A percentile compares a stretch with the other conserved stretches of the same genome.
phyloP scores from a whole-genome alignment of 129 eudicot genomes.

The Lonicera japonica region DNA sequence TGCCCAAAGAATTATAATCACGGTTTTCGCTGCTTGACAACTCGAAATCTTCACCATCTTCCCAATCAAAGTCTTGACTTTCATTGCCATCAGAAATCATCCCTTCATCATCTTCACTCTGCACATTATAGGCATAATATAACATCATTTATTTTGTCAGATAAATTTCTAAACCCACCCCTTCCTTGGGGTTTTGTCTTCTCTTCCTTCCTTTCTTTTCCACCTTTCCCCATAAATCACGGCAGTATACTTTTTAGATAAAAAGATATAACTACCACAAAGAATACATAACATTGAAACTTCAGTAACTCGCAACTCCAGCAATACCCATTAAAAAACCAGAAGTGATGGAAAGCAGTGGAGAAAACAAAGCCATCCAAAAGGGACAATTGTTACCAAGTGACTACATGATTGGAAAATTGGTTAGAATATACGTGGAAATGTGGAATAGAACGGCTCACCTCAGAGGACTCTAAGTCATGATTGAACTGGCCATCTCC shows the following conservation, averaged over 20 bases:
- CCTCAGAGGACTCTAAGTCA: conserved; percentile 38
- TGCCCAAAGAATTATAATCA: conserved; percentile 13
- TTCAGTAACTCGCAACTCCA: too few species aligned
- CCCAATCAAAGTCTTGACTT: conserved; percentile 33
- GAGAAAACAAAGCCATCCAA: too few species aligned
- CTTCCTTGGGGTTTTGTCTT: too few species aligned
- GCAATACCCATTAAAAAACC: too few species aligned
- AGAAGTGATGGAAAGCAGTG: too few species aligned
- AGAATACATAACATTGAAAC: too few species aligned
- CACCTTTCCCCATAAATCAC: too few species aligned
- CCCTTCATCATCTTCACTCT: conserved; percentile 76
- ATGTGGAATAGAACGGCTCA: conserved; percentile 18
- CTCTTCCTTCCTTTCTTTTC: too few species aligned
- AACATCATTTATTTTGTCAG: too few species aligned
- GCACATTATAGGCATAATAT: conserved; percentile 12
- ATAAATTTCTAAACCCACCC: too few species aligned
- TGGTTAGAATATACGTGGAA: neutral
- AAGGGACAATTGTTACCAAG: neutral
- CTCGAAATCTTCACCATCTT: conserved; percentile 36
- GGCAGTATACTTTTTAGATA: too few species aligned
- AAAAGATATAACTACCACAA: too few species aligned
- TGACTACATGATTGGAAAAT: neutral
- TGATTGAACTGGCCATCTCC: conserved; percentile 31
- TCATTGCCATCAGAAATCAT: conserved; percentile 28
- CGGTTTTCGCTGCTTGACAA: conserved; percentile 15